Evolutionary conservation across 1,284 basidiomycete species (phyloP), one percentile per base, ranked within the genome.

Genomic region (Entoloma clypeatum): DNA sequence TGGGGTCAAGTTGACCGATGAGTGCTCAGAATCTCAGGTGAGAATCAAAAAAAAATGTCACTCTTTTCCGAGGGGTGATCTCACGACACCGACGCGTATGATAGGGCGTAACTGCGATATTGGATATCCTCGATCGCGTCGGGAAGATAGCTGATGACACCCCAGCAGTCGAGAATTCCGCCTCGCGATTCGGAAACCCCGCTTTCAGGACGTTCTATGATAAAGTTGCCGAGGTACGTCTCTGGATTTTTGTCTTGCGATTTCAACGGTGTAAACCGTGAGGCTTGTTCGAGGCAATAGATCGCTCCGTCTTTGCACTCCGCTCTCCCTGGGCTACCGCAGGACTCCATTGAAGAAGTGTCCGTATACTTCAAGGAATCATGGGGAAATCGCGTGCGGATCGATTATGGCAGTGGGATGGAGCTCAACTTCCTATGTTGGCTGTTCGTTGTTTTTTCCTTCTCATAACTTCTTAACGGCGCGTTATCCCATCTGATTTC

Each of bases 401-500:
- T 99, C 47, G 96, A 99, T 64, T 99, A 99, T 63, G 95, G 96
- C 7, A 96, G 92, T 57, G 95, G 95, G 2, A 98, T 98, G 93
- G 96, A 99, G 62, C 75, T 99, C 44, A 97, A 98, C 65, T 99
- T 98, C 59, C 52, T 97, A 8, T 97, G 92, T 56, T 99, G 94
- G 94, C 61, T 99, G 92, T 96, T 61, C 56, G 90, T 72, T n/a
- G n/a, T n/a, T n/a, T n/a, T n/a, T n/a, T n/a, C n/a, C 1, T 40
- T 27, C 42, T 19, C 34, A 7, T 29, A 7, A 13, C 16, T 11
- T 16, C 21, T 21, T 14, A 18, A 22, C 23, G 31, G 13, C 14
- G 3, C 24, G 19, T 14, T n/a, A 3, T 6, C 9, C 43, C 11
- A 11, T 25, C 19, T 27, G 17, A 26, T 35, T 23, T 26, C 9